Base-by-base conservation (phyloP, 768 basidiomycete genomes). In the Kwoniella bestiolae region DNA sequence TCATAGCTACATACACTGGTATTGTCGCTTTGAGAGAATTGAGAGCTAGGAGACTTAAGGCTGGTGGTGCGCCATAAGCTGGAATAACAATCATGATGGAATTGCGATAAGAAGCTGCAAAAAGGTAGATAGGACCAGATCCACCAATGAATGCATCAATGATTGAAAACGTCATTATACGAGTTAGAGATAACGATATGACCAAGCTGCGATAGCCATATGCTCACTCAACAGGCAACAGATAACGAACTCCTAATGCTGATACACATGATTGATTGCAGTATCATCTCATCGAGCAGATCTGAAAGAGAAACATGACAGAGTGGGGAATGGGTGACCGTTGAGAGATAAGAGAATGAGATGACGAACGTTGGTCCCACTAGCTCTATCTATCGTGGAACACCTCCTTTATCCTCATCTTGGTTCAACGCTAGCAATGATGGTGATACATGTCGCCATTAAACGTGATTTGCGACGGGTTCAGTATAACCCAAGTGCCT, bases 1-100 rank as follows among this genome's bases (percentile, higher is more conserved):
- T 72, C 3, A 63, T 78, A 7, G 60, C 73, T 25, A 73, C 75
- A 4, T 80, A 78, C 55, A 70, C 72, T 4, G 79, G 79, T 11
- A 78, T 76, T 31, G 60, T 79, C 25, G 76, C 79, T 9, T 56
- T 80, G n/a, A 57, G 74, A 21, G 58, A 61, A 34, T 38, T 75
- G 49, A 49, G 72, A 62, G 65, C 57, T 51, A 58, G 65, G 49
- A 65, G 76, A 46, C 49, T 77, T 57, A 69, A 74, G 49, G 71
- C 74, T 21, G 71, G 74, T 12, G 74, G 73, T 6, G 53, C 60
- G 29, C 73, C 73, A 18, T 75, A 62, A 49, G 34, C 25, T 21
- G 21, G 53, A 35, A 23, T 9, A 2, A n/a, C 25, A 49, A 29
- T 4, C 28, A 8, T 26, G 57, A 32, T 51, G 25, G 50, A 18